A percentile compares a stretch with the other conserved stretches of the same genome.
phyloP scores from a whole-genome alignment of 2,329 filamentous ascomycete species.

The Scolecobasidium constrictum region DNA sequence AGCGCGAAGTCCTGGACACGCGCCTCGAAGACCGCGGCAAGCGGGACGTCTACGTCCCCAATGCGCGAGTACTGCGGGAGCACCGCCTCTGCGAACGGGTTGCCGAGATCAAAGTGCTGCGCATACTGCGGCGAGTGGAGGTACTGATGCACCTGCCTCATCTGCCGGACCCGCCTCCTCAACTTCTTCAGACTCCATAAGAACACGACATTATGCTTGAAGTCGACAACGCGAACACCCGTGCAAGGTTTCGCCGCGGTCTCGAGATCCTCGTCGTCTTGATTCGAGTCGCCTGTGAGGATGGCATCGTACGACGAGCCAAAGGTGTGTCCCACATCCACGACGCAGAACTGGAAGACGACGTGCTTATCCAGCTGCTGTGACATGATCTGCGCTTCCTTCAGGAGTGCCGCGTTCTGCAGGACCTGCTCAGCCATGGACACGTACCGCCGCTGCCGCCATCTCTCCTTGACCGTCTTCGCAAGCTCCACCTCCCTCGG shows the following conservation, averaged over 20 bases:
- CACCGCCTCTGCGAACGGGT: conserved; percentile 83
- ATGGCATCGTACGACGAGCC: conserved; percentile 96
- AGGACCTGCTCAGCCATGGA: conserved; percentile 88
- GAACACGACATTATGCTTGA: conserved; percentile 73
- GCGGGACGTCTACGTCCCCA: conserved; percentile 83
- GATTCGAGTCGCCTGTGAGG: conserved; percentile 75
- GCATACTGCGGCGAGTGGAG: conserved; percentile 90
- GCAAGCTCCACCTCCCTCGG: conserved; percentile 64
- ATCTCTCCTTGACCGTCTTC: conserved; percentile 56
- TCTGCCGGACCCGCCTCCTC: conserved; percentile 72
- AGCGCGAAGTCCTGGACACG: conserved; percentile 88
- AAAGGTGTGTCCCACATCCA: conserved; percentile 77
- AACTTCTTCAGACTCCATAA: conserved; percentile 94
- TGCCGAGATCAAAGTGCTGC: conserved; percentile 83
- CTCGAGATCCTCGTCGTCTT: conserved; percentile 76
- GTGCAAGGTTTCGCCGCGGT: conserved; percentile 80
- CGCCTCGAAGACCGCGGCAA: conserved; percentile 87
- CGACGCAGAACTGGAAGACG: conserved; percentile 87
- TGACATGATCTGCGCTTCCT: conserved; percentile 97
- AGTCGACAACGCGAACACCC: conserved; percentile 82
- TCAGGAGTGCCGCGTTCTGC: conserved; percentile 76
- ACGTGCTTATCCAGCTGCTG: conserved; percentile 89
- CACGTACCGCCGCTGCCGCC: conserved; percentile 78
- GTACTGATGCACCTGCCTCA: conserved; percentile 97
- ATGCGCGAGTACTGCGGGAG: conserved; percentile 89